Evolutionary conservation across 345 rosid genomes (phyloP).

Genomic region (Viola odorata): DNA sequence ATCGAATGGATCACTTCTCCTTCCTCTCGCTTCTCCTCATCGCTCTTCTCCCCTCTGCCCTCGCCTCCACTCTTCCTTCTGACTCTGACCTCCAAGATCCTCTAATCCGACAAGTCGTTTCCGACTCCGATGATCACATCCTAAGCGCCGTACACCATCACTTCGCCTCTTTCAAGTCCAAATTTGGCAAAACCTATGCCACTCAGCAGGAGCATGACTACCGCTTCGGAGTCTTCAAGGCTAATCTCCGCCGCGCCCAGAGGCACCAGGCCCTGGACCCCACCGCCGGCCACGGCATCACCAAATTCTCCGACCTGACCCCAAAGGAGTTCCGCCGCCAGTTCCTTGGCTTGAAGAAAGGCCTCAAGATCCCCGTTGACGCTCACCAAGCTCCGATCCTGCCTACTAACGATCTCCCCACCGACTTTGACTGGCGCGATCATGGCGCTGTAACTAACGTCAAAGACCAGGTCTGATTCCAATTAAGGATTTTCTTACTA

Average conservation of each 20-base stretch:
- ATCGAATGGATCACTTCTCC: constrained; percentile 9
- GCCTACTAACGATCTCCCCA: constrained; percentile 66
- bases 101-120: constrained; percentile 21
- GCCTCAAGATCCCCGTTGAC: constrained; percentile 61
- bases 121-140: constrained; percentile 9
- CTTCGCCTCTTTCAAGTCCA: constrained; percentile 20
- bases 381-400: constrained; percentile 78
- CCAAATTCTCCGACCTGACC: constrained; percentile 88
- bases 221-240: constrained; percentile 52
- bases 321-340: constrained; percentile 53
- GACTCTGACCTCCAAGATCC: constrained; percentile 12
- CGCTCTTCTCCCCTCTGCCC: background rate
- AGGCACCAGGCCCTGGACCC: constrained; percentile 81
- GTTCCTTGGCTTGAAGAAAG: constrained; percentile 45
- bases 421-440: constrained; percentile 90
- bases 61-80: constrained; percentile 3
- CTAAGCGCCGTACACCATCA: constrained; percentile 18
- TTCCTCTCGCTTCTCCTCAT: constrained; percentile 5
- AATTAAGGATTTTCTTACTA: background rate
- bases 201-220: constrained; percentile 60
- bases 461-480: constrained; percentile 60
- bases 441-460: constrained; percentile 73
- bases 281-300: constrained; percentile 76
- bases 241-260: constrained; percentile 58
- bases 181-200: constrained; percentile 20